Percentiles rank a stretch among this genome's conserved stretches.
Evolutionary conservation across 805 yeast species (phyloP).

Genomic region (Ogataea kodamae): DNA sequence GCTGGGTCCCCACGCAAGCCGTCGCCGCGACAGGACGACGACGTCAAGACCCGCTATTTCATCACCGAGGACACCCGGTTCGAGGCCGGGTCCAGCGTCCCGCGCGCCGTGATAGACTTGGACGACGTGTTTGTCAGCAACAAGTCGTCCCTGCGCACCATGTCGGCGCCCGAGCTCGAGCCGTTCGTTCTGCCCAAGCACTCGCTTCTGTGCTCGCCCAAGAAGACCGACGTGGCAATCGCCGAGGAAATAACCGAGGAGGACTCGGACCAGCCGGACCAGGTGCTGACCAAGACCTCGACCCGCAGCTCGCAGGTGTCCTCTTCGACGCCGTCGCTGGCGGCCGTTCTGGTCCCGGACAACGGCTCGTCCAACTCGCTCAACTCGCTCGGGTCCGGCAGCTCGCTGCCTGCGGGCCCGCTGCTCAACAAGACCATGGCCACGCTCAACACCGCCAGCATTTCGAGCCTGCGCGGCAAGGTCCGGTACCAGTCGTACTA

Average conservation of each 20-base stretch:
- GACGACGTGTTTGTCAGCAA: conserved; percentile 28
- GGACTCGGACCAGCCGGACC: conserved; percentile 14
- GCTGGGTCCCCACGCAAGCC: conserved; percentile 12
- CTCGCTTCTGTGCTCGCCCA: conserved; percentile 31
- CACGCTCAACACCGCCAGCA: conserved; percentile 22
- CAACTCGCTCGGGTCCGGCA: conserved; percentile 23
- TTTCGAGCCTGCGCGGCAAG: conserved; percentile 27
- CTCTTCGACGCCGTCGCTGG: conserved; percentile 19
- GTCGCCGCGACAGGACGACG: conserved; percentile 7
- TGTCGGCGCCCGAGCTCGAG: conserved; percentile 22
- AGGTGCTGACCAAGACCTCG: conserved; percentile 12
- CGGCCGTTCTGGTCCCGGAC: conserved; percentile 19
- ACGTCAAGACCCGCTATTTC: conserved; percentile 23
- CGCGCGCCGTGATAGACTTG: conserved; percentile 34
- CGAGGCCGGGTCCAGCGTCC: conserved; percentile 27
- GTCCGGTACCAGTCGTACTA: conserved; percentile 34
- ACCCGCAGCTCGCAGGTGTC: conserved; percentile 23
- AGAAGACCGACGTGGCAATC: conserved; percentile 30
- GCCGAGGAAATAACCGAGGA: conserved; percentile 32
- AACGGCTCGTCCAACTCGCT: conserved; percentile 28
- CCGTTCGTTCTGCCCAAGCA: conserved; percentile 27
- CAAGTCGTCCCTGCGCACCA: conserved; percentile 16
- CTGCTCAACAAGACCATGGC: conserved; percentile 16
- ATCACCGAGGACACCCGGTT: conserved; percentile 33
- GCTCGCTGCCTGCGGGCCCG: conserved; percentile 15